phyloP scores from a whole-genome alignment of 208 protist species.

The Leishmania aethiopica region DNA sequence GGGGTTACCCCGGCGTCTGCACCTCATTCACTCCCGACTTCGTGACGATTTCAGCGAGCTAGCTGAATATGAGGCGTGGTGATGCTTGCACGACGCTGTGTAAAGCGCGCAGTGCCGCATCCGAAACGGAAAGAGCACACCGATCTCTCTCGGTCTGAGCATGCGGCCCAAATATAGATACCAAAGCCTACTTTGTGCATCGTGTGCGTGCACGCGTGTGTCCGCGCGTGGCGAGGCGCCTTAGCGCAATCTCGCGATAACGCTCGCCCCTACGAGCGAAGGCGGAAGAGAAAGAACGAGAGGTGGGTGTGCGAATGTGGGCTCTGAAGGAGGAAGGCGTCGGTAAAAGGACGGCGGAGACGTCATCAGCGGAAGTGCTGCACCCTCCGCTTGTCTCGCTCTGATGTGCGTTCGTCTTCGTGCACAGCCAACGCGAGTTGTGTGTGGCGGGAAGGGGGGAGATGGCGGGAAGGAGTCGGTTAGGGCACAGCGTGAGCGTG shows the following conservation, averaged over 20 bases:
- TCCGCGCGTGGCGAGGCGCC: neutral
- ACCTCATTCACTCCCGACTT: neutral
- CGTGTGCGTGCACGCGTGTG: neutral
- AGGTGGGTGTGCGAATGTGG: neutral
- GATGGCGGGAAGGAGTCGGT: neutral
- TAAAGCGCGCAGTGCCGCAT: neutral
- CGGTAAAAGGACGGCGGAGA: neutral
- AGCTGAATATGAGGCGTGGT: conserved; percentile 27
- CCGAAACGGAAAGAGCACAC: neutral
- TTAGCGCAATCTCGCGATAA: neutral
- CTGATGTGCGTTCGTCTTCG: neutral
- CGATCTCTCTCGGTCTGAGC: neutral
- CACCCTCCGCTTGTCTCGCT: neutral
- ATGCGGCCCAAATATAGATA: neutral
- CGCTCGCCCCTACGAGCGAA: neutral
- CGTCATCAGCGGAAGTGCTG: neutral
- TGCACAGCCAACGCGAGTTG: neutral
- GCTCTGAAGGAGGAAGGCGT: neutral
- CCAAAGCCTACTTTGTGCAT: too few species aligned
- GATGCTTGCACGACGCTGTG: neutral
- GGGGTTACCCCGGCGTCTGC: conserved; percentile 17
- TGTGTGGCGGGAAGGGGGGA: neutral
- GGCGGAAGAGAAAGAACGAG: neutral
- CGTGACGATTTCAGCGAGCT: conserved; percentile 24
- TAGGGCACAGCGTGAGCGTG: neutral